Evolutionary conservation across 2,329 filamentous ascomycete species (phyloP), one percentile per base, ranked within the genome.

Genomic region (Pseudopyrenochaeta lycopersici): DNA sequence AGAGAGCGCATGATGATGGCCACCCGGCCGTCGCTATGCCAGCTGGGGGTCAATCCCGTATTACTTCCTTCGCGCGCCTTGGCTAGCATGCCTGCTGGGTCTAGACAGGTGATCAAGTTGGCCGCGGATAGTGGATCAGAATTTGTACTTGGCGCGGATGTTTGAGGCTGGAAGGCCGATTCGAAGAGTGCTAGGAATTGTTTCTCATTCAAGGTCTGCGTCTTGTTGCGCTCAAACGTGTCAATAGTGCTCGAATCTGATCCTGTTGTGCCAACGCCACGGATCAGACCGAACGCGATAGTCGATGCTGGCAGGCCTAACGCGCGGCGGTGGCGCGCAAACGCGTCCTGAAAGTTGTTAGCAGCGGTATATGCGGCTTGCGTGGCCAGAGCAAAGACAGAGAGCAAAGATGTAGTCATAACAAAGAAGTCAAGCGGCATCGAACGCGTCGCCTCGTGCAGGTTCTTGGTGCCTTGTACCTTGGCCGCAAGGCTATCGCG

Each of bases 371-470:
- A 68, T 17, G 46, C 49, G 32, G 41, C 27, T 40, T 66, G 53
- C 2, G 56, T 48, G 2, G 47, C 35, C 20, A 52, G 49, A 4
- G 62, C 66, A 29, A 54, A 30, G 15, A 62, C 49, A 9, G 53
- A 52, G 7, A 42, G 35, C 5, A 62, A 41, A n/a, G 63, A 66
- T 4, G 56, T 60, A 7, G 53, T 48, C 52, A 67, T 58, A 32
- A 59, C 32, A 52, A 68, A 66, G 56, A 68, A 64, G 41, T 65
- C 62, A 11, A 66, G 52, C 14, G 56, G 45, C 15, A 14, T 21
- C 1, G 41, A 27, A 3, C 20, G n/a, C 1, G 41, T 27, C 1
- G 49, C 44, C 14, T 52, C 23, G 60, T 68, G 66, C 12, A 68
- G 52, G 42, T 68, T 63, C 46, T 54, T 56, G 3, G 65, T 59